A percentile compares a stretch with the other conserved stretches of the same genome.
Conservation (phyloP, 805 yeast genomes). For the Cyberlindnera suaveolens region DNA sequence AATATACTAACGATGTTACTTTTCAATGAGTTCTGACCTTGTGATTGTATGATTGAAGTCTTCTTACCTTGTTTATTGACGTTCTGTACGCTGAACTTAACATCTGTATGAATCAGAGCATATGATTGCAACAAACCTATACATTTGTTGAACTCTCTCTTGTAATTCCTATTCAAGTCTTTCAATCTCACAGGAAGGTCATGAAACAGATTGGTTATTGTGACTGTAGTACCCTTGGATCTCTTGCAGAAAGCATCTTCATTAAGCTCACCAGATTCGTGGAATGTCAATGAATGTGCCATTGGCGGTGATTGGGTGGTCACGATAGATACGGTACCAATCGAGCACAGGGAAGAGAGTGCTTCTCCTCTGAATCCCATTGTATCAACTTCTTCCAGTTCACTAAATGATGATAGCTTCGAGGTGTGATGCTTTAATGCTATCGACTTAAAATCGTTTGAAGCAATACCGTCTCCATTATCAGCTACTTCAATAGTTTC, state of each 20-base stretch:
- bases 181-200: constrained; percentile 77
- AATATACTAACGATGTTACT: constrained; percentile 62
- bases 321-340: constrained; percentile 39
- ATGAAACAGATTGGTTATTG: constrained; percentile 53
- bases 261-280: constrained; percentile 45
- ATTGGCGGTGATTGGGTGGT: constrained; percentile 51
- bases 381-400: constrained; percentile 43
- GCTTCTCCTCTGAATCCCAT: constrained; percentile 84
- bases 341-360: constrained; percentile 59
- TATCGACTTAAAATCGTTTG: constrained; percentile 43
- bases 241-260: constrained; percentile 41
- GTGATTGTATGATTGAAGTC: constrained; percentile 50
- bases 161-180: constrained; percentile 60
- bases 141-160: constrained; percentile 69
- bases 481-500: constrained; percentile 64
- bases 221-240: constrained; percentile 63
- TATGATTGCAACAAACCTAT: constrained; percentile 50
- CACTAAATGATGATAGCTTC: constrained; percentile 51
- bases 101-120: constrained; percentile 57
- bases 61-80: constrained; percentile 41
- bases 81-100: constrained; percentile 58
- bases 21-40: constrained; percentile 39
- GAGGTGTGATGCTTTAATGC: constrained; percentile 67
- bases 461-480: constrained; percentile 59
- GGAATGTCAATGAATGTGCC: constrained; percentile 52